Base-by-base conservation (phyloP, 1,284 basidiomycete genomes). In the Mrakiaceae sp. region DNA sequence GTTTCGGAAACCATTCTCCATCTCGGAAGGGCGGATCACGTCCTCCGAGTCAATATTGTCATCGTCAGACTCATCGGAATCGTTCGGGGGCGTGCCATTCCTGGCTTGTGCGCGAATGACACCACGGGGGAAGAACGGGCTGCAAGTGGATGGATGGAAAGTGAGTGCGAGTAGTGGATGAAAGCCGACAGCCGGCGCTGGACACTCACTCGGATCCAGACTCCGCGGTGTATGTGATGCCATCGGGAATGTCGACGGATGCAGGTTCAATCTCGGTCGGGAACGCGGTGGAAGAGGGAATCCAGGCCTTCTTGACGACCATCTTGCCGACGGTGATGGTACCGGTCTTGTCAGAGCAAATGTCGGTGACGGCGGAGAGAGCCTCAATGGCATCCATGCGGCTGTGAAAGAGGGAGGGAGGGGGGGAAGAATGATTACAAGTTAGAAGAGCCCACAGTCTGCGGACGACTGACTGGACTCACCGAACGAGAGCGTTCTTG, bases 261-360 rank as follows among this genome's bases (percentile, higher is more conserved):
- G 64, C 58, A 52, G 42, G 57, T 48, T 50, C 49, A 40, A 48
- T 51, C 40, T 66, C 44, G 48, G 44, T 63, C 46, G 65, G 60
- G 40, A 63, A 58, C 9, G 61, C 55, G 6, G 71, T 73, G 62
- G 73, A 67, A 55, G 71, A 62, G 5, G 82, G 81, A 1, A 84
- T 71, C 82, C 82, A 84, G 58, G 81, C 78, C 67, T 81, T 81
- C 16, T 80, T 79, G 44, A 83, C 79, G 9, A 83, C 81, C 77
- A 79, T 80, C 68, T 78, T 77, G 5, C 82, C 82, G 73, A 73
- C 76, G 0, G 84, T 85, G n/a, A 85, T 74, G 0, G 84, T 85
- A 42, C 84, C 84, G 2, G 83, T 84, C 75, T 84, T 84, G 74
- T 84, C 83, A 27, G 80, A 82, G 72, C 83, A 85, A 64, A 84